These are phyloP conservation scores for Odonthalia washingtoniensis DNA, from an alignment of 31 red algal genomes.

Conservation along the genomic window DNA sequence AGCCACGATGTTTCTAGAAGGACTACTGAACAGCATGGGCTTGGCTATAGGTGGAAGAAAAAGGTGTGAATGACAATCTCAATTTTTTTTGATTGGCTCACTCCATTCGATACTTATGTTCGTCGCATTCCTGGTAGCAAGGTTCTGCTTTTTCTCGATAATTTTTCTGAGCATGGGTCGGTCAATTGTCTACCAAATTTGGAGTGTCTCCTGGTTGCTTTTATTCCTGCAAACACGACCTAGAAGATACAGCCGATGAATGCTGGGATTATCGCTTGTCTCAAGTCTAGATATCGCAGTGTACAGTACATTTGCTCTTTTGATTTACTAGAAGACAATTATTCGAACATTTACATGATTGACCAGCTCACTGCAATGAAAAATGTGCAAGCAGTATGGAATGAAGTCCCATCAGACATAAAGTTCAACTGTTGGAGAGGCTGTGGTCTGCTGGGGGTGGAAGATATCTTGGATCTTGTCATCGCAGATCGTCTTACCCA, in stretches of 20 bases:
- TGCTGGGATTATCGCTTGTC: constrained; percentile 17
- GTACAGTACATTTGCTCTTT: not conserved
- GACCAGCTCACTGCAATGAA: constrained; percentile 29
- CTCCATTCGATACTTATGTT: constrained; percentile 33
- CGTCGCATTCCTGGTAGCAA: constrained; percentile 7
- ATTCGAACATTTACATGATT: constrained; percentile 28
- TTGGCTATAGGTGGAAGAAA: constrained; percentile 42
- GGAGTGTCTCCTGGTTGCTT: constrained; percentile 24
- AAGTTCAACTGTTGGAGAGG: not conserved
- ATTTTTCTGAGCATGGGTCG: constrained; percentile 21
- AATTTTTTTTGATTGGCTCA: constrained; percentile 53
- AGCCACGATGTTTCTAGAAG: constrained; percentile 39
- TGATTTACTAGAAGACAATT: not conserved
- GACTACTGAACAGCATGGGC: not conserved
- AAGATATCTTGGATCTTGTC: too few relatives aligned
- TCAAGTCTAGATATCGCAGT: constrained; percentile 14
- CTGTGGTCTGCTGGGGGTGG: too few relatives aligned
- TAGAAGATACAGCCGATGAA: constrained; percentile 51
- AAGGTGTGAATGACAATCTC: constrained; percentile 48
- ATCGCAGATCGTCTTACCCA: too few relatives aligned
- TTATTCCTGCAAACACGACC: constrained; percentile 46
- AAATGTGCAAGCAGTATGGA: not conserved
- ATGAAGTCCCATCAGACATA: not conserved
- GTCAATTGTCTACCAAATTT: constrained; percentile 7
- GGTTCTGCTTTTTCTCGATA: constrained; percentile 41